These are phyloP conservation scores for Ceratobasidium sp. DNA, from an alignment of 1,284 basidiomycete species.

Conservation along the genomic window DNA sequence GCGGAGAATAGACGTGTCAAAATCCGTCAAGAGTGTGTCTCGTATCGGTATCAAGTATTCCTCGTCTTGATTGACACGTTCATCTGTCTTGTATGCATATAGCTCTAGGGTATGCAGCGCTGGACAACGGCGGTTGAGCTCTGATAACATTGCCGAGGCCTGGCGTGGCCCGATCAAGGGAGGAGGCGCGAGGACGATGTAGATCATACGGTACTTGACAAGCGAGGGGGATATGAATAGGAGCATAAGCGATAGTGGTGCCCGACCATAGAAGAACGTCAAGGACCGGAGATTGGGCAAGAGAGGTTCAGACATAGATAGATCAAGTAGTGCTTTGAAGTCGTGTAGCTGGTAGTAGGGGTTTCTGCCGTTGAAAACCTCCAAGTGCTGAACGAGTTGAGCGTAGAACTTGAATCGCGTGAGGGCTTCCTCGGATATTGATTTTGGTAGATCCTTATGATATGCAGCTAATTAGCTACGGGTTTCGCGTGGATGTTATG, in stretches of 20 bases:
- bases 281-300: not conserved
- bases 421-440: not conserved
- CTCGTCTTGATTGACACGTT: not conserved
- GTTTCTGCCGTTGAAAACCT: not conserved
- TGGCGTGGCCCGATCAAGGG: not conserved
- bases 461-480: not conserved
- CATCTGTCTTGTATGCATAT: not conserved
- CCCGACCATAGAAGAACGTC: not conserved
- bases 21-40: not conserved
- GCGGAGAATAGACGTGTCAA: not conserved
- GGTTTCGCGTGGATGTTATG: not conserved
- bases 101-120: not conserved
- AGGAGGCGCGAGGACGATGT: not conserved
- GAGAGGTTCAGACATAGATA: not conserved
- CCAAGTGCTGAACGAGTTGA: not conserved
- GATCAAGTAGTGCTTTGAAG: not conserved
- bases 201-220: not conserved
- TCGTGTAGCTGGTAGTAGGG: not conserved
- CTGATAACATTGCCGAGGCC: not conserved
- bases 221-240: not conserved
- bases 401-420: not conserved
- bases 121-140: not conserved
- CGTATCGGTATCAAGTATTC: not conserved
- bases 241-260: not conserved
- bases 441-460: not conserved